Base-by-base conservation (phyloP, 768 basidiomycete genomes). In the Strobilomyces echinocephalus region DNA sequence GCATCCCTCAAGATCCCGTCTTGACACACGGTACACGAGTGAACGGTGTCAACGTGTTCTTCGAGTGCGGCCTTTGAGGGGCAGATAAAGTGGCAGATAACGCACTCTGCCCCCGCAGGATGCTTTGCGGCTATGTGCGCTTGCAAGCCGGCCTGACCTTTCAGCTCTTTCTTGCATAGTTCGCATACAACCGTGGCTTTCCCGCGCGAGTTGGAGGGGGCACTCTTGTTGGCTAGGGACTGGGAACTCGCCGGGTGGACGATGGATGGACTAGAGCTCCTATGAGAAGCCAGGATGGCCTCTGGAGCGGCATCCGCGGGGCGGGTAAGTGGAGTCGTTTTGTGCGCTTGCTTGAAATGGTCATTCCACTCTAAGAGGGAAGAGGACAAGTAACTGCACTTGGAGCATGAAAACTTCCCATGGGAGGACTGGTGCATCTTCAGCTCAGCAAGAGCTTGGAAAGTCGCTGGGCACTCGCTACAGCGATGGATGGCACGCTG, bases 1-100 rank as follows among this genome's bases (percentile, higher is more conserved):
- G 44, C 45, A 44, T 71, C 64, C 54, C 66, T 57, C 38, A 69
- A 49, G 39, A 71, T 66, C 11, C 66, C 60, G 46, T 71, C 68
- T 16, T 56, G 60, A 40, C 70, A 69, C 10, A 69, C 41, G 31
- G 57, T 7, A 30, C 64, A 67, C 8, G 66, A 62, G 42, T 69
- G 68, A 20, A 58, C 34, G 28, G 52, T 46, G 31, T 69, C 61
- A 36, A 71, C 60, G 35, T 69, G 68, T 15, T 56, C 57, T 42
- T 68, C 62, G 1, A 69, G 64, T 12, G 57, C 54, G 1, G 55
- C 43, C 15, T 63, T 55, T 0, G 68, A 68, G 5, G 57, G 42
- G 38, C 60, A 68, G 43, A 50, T 52, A 41, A 46, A 36, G 44
- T 60, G 65, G 46, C 68, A 69, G 49, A 69, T 62, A 14, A 57